A percentile compares a stretch with the other conserved stretches of the same genome.
Conservation (phyloP, 225 moss, liverwort and hornwort species). For the Bryoerythrophyllum caledonicum region DNA sequence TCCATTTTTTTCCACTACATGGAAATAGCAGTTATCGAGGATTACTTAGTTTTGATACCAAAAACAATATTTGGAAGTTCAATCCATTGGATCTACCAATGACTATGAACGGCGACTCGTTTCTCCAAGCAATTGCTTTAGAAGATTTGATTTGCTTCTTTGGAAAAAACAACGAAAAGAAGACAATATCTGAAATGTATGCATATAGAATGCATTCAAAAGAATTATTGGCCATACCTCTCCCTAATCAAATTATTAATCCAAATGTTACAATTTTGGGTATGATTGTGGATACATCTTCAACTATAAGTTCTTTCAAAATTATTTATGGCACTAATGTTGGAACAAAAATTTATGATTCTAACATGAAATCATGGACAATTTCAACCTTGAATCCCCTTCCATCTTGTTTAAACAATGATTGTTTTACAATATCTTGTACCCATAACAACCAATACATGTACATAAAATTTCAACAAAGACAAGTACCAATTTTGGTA, state of each 20-base stretch:
- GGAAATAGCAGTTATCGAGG: too few relatives aligned
- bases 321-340: not conserved
- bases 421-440: not conserved
- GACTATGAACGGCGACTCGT: not conserved
- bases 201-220: not conserved
- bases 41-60: not conserved
- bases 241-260: not conserved
- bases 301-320: not conserved
- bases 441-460: not conserved
- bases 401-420: not conserved
- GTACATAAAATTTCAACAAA: not conserved
- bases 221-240: not conserved
- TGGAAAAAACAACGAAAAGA: not conserved
- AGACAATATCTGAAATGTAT: not conserved
- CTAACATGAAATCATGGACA: not conserved
- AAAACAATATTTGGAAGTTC: not conserved
- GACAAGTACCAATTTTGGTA: not conserved
- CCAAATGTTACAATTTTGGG: not conserved
- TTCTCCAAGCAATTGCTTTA: rapidly evolving
- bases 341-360: not conserved
- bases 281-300: not conserved
- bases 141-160: not conserved
- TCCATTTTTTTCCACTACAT: not conserved
- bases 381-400: not conserved
- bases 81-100: not conserved